A percentile compares a stretch with the other conserved stretches of the same genome.
These are phyloP conservation scores for Microbotryomycetes sp. DNA, from an alignment of 1,284 basidiomycete genomes.

Conservation along the genomic window DNA sequence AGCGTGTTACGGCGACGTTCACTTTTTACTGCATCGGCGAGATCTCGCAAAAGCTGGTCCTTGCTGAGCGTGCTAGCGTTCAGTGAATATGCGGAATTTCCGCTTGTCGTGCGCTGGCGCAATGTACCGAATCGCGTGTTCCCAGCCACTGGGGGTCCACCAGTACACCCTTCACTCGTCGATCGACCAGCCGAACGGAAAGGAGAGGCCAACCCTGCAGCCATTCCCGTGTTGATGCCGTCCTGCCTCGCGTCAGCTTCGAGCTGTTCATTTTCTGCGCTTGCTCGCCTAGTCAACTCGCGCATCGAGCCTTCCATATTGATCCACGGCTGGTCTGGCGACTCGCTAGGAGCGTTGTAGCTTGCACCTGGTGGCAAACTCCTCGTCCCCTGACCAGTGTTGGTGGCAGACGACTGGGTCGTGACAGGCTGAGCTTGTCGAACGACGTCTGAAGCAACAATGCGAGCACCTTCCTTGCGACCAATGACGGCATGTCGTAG, in stretches of 20 bases:
- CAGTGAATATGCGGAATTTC: background rate
- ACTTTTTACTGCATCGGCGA: constrained; percentile 4
- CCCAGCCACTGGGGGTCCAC: background rate
- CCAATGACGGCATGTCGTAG: background rate
- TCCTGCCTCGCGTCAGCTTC: background rate
- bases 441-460: background rate
- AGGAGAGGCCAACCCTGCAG: background rate
- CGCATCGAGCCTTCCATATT: background rate
- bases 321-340: background rate
- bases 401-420: background rate
- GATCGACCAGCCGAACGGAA: background rate
- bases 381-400: background rate
- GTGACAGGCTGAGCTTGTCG: background rate
- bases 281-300: background rate
- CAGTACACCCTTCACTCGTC: background rate
- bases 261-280: background rate
- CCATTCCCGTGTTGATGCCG: background rate
- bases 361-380: background rate
- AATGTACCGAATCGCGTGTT: background rate
- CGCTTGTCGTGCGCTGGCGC: background rate
- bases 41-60: background rate
- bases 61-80: background rate
- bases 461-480: background rate
- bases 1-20: background rate
- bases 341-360: background rate